Evolutionary conservation across 345 rosid genomes (phyloP), one percentile per base, ranked within the genome.

Genomic region (Clausena lansium): DNA sequence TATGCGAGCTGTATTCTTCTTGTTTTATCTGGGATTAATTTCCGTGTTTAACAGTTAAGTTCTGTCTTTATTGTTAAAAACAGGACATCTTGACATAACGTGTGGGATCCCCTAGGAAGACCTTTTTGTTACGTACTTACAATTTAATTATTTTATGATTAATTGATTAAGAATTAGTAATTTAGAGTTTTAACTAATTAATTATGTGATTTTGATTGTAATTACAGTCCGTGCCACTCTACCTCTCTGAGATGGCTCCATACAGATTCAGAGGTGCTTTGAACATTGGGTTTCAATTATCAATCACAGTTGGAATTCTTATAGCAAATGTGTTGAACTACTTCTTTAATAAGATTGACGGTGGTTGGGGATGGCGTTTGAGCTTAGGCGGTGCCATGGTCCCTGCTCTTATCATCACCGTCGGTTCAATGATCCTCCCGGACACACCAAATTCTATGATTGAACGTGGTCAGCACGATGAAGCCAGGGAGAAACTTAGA

Each of bases 241-340:
- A 96, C 83, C 88, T 96, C 20, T 96, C 99, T 0, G 99, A 96
- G 83, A 93, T 92, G 99, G 97, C 99, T 27, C 99, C 99, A 1
- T 94, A 96, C 95, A 92, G 68, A 83, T 96, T 71, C 87, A 92
- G 99, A 84, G 98, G 98, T 76, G 88, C 97, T 7, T 75, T 96
- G 54, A 96, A 96, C 91, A 92, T 92, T 4, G 98, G 98, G 8
- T 96, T 96, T 82, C 99, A 96, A 57, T 76, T 96, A 19, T 94
- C 98, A 3, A 96, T 96, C 84, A 96, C 99, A 14, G 35, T 94
- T 38, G 99, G 98, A 1, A 96, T 94, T 68, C 88, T 96, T 0
- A 77, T 93, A 6, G 98, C 99, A 79, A 91, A 90, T 69, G 88
- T 94, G 9, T 70, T 91, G 73, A 96, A 94, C 76, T 96, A 89